Evolutionary conservation across 176 grass and related monocot genomes (phyloP), one percentile per base, ranked within the genome.

Genomic region (Hordeum marinum): DNA sequence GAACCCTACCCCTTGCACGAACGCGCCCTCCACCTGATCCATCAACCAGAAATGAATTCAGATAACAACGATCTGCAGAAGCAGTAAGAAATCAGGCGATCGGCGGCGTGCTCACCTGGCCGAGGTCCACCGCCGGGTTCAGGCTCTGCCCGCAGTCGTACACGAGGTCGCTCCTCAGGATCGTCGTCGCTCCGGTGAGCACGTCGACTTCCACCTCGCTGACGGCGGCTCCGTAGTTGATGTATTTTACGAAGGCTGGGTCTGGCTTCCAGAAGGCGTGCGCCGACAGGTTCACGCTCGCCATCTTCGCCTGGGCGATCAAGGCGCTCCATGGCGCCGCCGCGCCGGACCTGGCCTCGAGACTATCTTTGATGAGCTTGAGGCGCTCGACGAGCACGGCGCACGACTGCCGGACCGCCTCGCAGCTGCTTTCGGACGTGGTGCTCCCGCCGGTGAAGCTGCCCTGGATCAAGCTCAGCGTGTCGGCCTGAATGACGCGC

Each of bases 111-210:
- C 76, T 87, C 35, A 97, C 94, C 94, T 97, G 94, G n/a, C 94
- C 94, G 24, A 97, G 69, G 82, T 97, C 94, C 3, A 97, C 90
- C 11, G 92, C 94, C 67, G 92, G 94, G 57, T 97, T 94, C 77
- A 97, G 84, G 84, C 92, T 97, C 80, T 92, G 88, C 17, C 94
- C 94, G 11, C 91, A 97, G 81, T 97, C 92, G 25, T 97, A 97
- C 54, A 71, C 42, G 5, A 97, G 87, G 61, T 97, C 94, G 74
- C 82, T 90, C 50, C 91, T 88, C 35, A 97, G 79, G 77, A 97
- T 88, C 75, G 89, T 90, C n/a, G 92, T 97, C 42, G 72, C 92
- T 67, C 94, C 92, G 1, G 89, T 97, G 2, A 97, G 75, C 31
- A 94, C 75, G 79, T 97, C 91, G 68, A 97, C 34, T 75, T 97